phyloP scores from a whole-genome alignment of 2,329 filamentous ascomycete genomes.

The Beauveria caledonica region DNA sequence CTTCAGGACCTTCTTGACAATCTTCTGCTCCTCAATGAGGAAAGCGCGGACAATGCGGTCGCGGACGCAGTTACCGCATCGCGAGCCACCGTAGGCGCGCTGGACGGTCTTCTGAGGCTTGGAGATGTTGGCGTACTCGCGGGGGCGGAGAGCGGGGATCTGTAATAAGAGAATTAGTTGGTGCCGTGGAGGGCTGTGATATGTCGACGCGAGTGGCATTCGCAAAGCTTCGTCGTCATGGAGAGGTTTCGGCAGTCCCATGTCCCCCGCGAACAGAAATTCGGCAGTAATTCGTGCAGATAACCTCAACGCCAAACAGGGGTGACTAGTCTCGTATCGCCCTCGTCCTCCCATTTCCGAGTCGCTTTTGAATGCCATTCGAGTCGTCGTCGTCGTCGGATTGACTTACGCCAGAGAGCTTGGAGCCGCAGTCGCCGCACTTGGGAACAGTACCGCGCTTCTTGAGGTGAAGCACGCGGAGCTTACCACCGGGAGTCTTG shows the following conservation, averaged over 20 bases:
- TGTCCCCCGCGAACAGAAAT: neutral
- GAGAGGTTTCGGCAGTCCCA: neutral
- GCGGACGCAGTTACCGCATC: constrained; percentile 97
- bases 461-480: constrained; percentile 98
- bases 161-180: constrained; percentile 29
- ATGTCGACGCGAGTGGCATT: constrained; percentile 5
- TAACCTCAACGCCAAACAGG: neutral
- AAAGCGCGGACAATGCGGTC: constrained; percentile 97
- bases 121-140: constrained; percentile 94
- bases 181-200: neutral
- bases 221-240: neutral
- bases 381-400: constrained; percentile 3
- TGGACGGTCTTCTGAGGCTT: constrained; percentile 99
- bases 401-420: constrained; percentile 90
- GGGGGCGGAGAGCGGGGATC: constrained; percentile 94
- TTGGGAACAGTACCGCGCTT: constrained; percentile 98
- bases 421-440: constrained; percentile 97
- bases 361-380: constrained; percentile 1
- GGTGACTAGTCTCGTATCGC: neutral
- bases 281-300: neutral
- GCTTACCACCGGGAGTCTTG: constrained; percentile 93
- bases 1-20: constrained; percentile 99
- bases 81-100: constrained; percentile 95
- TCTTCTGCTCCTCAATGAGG: constrained; percentile 99
- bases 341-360: neutral